Percentiles rank a stretch among this genome's conserved stretches.
Evolutionary conservation across 768 basidiomycete genomes (phyloP).

Genomic region (Royoungia palumana): DNA sequence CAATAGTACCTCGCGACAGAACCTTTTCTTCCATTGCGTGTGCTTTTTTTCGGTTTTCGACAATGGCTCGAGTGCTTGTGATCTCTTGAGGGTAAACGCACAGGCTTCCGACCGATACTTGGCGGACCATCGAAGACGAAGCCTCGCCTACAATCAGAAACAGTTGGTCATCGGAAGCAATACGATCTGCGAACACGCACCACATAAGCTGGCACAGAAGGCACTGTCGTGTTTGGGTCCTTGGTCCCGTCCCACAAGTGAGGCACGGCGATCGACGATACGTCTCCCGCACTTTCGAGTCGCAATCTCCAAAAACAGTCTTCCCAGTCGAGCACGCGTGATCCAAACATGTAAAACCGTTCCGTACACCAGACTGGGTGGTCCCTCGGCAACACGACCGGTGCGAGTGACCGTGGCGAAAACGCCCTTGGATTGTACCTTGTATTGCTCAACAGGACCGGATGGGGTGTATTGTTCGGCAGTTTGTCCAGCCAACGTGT

Average conservation of each 20-base stretch:
- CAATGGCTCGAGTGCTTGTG: conserved; percentile 30
- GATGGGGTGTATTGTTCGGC: conserved; percentile 12
- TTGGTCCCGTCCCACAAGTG: conserved; percentile 4
- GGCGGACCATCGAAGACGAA: conserved; percentile 42
- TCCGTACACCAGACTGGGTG: conserved; percentile 62
- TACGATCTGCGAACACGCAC: conserved; percentile 7
- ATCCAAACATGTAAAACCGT: conserved; percentile 43
- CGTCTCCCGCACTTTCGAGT: conserved; percentile 49
- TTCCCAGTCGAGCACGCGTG: conserved; percentile 53
- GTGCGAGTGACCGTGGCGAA: conserved; percentile 41
- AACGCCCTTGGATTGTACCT: conserved; percentile 29
- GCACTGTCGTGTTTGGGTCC: conserved; percentile 7
- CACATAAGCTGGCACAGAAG: conserved; percentile 15
- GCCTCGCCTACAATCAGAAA: conserved; percentile 31
- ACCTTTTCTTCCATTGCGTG: conserved; percentile 53
- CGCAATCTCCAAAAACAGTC: conserved; percentile 67
- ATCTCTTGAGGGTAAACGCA: conserved; percentile 43
- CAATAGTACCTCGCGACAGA: conserved; percentile 49
- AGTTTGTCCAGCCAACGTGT: conserved; percentile 16
- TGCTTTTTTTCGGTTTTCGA: conserved; percentile 39
- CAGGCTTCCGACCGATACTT: conserved; percentile 56
- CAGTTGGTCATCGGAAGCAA: not conserved
- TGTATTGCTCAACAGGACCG: conserved; percentile 29
- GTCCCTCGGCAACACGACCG: conserved; percentile 42
- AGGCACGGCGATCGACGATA: conserved; percentile 19